Evolutionary conservation across 2,329 filamentous ascomycete species (phyloP).

Genomic region (Thielaviopsis musarum): DNA sequence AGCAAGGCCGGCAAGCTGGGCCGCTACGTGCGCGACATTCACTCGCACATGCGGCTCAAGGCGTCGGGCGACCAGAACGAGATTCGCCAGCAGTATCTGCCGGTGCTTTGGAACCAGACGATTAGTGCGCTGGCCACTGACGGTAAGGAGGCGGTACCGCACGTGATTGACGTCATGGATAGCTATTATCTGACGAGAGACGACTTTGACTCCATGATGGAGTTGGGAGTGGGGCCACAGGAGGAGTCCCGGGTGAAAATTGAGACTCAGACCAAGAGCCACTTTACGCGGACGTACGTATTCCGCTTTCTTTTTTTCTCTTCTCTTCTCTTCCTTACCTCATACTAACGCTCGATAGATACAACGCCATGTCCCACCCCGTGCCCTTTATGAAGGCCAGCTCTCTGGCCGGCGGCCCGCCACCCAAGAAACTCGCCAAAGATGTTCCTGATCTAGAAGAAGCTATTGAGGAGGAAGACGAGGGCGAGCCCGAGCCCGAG

Average conservation of each 20-base stretch:
- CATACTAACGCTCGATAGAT: conserved; percentile 31
- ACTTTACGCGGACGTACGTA: conserved; percentile 75
- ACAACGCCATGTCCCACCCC: conserved; percentile 75
- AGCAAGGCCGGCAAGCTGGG: conserved; percentile 67
- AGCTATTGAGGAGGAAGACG: conserved; percentile 83
- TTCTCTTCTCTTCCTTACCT: not conserved
- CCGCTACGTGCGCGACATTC: conserved; percentile 79
- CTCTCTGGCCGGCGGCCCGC: conserved; percentile 42
- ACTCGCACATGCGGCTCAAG: conserved; percentile 88
- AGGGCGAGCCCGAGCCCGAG: conserved; percentile 41
- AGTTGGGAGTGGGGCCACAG: conserved; percentile 78
- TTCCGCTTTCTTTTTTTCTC: not conserved
- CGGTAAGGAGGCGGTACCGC: conserved; percentile 65
- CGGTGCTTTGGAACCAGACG: conserved; percentile 67
- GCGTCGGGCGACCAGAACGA: conserved; percentile 86
- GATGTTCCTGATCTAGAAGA: conserved; percentile 91
- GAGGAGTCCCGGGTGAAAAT: conserved; percentile 59
- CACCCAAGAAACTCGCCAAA: conserved; percentile 52
- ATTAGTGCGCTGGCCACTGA: conserved; percentile 58
- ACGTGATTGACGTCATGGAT: conserved; percentile 91
- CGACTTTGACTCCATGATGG: conserved; percentile 83
- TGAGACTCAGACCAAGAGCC: conserved; percentile 68
- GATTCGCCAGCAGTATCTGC: conserved; percentile 85
- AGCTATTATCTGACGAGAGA: conserved; percentile 90
- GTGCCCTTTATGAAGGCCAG: conserved; percentile 93